Evolutionary conservation across 2,329 filamentous ascomycete genomes (phyloP), one percentile per base, ranked within the genome.

Genomic region (Ophiocordyceps camponoti-leonardi): DNA sequence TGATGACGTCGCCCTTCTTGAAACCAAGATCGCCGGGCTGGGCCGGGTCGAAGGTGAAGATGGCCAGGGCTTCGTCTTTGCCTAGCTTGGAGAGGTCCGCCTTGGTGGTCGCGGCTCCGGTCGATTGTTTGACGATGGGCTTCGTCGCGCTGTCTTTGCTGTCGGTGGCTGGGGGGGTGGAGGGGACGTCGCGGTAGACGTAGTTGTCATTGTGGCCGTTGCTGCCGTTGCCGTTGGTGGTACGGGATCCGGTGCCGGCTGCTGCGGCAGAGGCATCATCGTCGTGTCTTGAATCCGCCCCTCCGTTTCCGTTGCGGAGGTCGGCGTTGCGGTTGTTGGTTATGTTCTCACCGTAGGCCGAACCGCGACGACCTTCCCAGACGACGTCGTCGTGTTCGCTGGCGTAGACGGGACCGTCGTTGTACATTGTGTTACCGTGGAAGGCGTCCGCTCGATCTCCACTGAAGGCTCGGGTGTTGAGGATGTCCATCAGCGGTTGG

Each of bases 1-100:
- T 95, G 52, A 98, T 95, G 47, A 96, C 64, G 28, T 98, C 92
- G 19, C 92, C 92, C 71, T 98, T 98, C 68, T 94, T 94, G 66
- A 98, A 98, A 0, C 82, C 86, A 47, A 96, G 62, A 60, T 98
- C 90, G 5, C 90, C 90, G 0, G 86, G 79, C 62, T 95, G 88
- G 56, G 94, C 90, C 0, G 87, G 81, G 50, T 96, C 90, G 58
- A 98, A 98, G 2, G 85, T 94, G 64, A 84, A 96, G 50, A 95
- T 71, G 2, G 92, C 92, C 19, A 95, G 72, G 0, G 87, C 92
- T 64, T 96, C 86, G 53, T 95, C 87, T 53, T 75, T 72, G 58
- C 72, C 75, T 48, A 79, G 57, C 49, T 67, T 49, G 43, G 73
- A 67, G 61, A 78, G 78, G 50, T 61, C 62, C 54, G 68, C 69